Evolutionary conservation across 2,329 filamentous ascomycete species (phyloP), one percentile per base, ranked within the genome.

Genomic region (Graphium sp.): DNA sequence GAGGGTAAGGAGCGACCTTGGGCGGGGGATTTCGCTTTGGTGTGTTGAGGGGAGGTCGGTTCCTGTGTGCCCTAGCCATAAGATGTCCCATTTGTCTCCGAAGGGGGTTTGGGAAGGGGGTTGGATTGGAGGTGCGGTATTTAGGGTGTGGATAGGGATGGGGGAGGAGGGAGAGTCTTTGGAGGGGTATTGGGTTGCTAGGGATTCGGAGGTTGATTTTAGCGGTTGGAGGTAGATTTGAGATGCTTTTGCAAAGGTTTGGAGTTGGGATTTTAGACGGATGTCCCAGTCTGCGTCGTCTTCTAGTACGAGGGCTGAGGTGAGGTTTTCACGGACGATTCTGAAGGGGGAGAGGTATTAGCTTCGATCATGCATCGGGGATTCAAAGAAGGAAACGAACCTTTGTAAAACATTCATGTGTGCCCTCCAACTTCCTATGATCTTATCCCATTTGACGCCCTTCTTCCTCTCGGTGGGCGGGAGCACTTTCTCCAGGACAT

Each of bases 281-380:
- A 68, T 43, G 32, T 70, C 66, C 66, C 66, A 71, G 44, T 71
- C 65, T 13, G 56, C 52, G 32, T 70, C 65, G 37, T 70, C 65
- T 38, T 71, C 66, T 16, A 70, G 41, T 17, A 70, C 60, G 2
- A 70, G 44, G 0, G 60, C 62, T 2, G 56, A 60, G 2, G 49
- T 45, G 3, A 64, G 37, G 22, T 56, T 53, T 8, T 54, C 43
- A n/a, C 54, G 45, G 9, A 67, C 49, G 9, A 68, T 46, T 14
- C 49, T 51, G 29, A 32, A 28, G 6, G 9, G 3, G 5, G n/a
- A 18, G 7, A 33, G 22, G 19, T 32, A 12, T 7, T 20, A 16
- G 9, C 4, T 13, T 17, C 10, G n/a, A 7, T 22, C 5, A 16
- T 4, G 18, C n/a, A 22, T 9, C 14, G 9, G 18, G 16, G 14